Base-by-base conservation (phyloP, 495 filamentous ascomycete genomes). In the Talaromyces proteolyticus region DNA sequence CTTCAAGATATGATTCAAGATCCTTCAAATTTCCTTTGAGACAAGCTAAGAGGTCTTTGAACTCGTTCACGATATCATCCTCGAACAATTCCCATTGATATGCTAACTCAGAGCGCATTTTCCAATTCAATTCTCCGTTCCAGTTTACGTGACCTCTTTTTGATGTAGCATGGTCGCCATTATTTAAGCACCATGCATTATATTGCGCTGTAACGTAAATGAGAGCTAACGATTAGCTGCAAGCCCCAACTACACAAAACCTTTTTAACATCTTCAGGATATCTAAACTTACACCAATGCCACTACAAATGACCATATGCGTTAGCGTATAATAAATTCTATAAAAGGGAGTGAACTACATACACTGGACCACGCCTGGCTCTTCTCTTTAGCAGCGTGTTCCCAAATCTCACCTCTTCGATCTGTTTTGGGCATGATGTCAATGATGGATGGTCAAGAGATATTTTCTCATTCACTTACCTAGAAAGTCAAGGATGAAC, bases 91-190 rank as follows among this genome's bases (percentile, higher is more conserved):
- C 47, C 58, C 58, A 61, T 41, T 56, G 53, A 41, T 26, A 56
- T 12, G 47, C 53, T 21, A 56, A 24, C 45, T 58, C 56, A 37
- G 43, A 41, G 36, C 56, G 47, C 58, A 58, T 58, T 47, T 58
- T 58, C 58, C 56, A 58, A 42, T 58, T 54, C n/a, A 61, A 46
- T 19, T 54, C 43, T 23, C 46, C 38, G 49, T 61, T 61, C 58
- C 58, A 61, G 34, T 61, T 34, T 34, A 53, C 19, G 16, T 40
- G 11, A 16, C 41, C 48, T 4, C 42, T 48, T 36, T 58, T 58
- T 6, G 12, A 6, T 2, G 56, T 56, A 16, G 0, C 0, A 39
- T 58, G 56, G 39, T 53, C 24, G 20, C 56, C 56, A 38, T 58
- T 50, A 14, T 56, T 51, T 38, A 26, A 17, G 26, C 56, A 58